phyloP scores from a whole-genome alignment of 176 grass and related monocot genomes.

The Eleusine coracana region DNA sequence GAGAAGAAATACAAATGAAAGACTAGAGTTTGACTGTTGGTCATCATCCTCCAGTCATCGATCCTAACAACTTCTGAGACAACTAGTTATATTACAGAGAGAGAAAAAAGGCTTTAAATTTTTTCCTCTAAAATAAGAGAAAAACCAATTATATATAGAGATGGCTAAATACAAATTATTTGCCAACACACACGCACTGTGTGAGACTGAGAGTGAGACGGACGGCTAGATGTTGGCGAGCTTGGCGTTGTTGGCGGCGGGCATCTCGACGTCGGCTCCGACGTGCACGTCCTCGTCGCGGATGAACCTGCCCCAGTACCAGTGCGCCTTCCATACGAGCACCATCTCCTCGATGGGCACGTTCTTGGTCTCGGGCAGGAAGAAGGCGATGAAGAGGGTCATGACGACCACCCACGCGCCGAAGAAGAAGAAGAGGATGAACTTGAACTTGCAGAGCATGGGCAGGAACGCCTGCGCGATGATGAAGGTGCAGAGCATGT shows the following conservation, averaged over 20 bases:
- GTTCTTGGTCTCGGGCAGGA: conserved; percentile 96
- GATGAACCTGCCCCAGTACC: conserved; percentile 91
- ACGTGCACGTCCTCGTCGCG: conserved; percentile 71
- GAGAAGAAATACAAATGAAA: not conserved
- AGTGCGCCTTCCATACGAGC: conserved; percentile 81
- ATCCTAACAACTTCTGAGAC: conserved; percentile 8
- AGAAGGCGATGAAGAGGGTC: conserved; percentile 79
- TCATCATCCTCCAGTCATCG: conserved; percentile 42
- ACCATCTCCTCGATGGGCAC: conserved; percentile 99
- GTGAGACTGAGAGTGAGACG: no score
- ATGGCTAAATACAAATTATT: not conserved
- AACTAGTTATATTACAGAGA: no score
- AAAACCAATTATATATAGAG: not conserved
- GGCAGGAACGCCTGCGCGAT: conserved; percentile 90
- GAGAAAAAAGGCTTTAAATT: not conserved
- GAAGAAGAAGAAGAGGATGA: conserved; percentile 97
- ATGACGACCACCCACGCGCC: conserved; percentile 81
- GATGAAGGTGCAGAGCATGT: conserved; percentile 96
- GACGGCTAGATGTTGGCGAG: not conserved
- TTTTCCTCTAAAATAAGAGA: not conserved
- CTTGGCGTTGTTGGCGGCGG: not conserved
- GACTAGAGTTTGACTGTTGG: conserved; percentile 21
- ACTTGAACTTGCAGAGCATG: conserved; percentile 94
- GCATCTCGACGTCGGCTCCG: conserved; percentile 52
- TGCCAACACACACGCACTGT: not conserved